Conservation (phyloP, 768 basidiomycete genomes). For the Lactarius sanguifluus region DNA sequence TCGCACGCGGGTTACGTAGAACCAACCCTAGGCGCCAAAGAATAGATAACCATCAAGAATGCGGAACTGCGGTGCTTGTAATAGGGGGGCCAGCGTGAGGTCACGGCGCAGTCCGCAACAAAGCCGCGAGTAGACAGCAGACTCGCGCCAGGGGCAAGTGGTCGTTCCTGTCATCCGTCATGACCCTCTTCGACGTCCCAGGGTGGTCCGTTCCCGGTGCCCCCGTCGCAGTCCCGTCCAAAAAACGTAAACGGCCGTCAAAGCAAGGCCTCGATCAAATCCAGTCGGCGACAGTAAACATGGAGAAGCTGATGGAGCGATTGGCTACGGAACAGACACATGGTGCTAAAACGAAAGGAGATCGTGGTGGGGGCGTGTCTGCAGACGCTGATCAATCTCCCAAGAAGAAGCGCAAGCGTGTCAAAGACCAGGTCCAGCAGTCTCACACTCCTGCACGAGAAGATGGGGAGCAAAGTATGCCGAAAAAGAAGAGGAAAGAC, state of each 20-base stretch:
- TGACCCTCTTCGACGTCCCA: slow-evolving; percentile 63
- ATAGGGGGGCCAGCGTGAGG: background rate
- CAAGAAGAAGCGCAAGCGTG: slow-evolving; percentile 6
- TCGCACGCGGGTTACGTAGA: slow-evolving; percentile 17
- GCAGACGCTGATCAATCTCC: background rate
- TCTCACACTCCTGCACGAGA: slow-evolving; percentile 11
- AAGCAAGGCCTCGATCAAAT: slow-evolving; percentile 41
- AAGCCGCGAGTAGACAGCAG: background rate
- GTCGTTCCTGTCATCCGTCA: slow-evolving; percentile 24
- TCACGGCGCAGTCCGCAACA: background rate
- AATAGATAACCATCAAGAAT: background rate
- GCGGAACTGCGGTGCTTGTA: background rate
- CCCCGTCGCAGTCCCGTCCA: slow-evolving; percentile 36
- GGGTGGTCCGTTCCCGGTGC: slow-evolving; percentile 58
- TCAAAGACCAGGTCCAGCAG: background rate
- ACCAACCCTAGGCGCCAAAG: background rate
- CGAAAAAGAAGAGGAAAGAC: slow-evolving; percentile 16
- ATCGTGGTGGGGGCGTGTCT: background rate
- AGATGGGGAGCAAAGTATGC: background rate
- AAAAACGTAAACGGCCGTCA: slow-evolving; percentile 53
- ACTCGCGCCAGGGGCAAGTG: background rate
- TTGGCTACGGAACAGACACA: slow-evolving; percentile 34
- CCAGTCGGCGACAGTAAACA: slow-evolving; percentile 46
- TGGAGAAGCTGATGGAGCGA: slow-evolving; percentile 61
- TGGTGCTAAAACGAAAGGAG: background rate